A percentile compares a stretch with the other conserved stretches of the same genome.
phyloP scores from a whole-genome alignment of 495 filamentous ascomycete genomes.

The Annulohypoxylon bovei region DNA sequence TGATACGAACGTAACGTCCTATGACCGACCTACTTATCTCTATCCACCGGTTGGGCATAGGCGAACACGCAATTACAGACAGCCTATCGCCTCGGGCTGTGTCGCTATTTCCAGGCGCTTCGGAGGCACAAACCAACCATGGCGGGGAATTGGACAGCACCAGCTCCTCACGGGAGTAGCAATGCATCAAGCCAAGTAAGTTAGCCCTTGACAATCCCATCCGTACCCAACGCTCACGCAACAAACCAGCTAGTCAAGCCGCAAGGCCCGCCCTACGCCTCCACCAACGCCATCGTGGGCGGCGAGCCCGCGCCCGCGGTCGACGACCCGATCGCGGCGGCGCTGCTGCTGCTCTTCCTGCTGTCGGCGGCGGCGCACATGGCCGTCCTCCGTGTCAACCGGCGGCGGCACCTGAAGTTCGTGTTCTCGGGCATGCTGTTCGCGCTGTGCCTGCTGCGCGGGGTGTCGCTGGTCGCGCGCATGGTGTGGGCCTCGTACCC shows the following conservation, averaged over 20 bases:
- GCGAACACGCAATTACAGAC: background rate
- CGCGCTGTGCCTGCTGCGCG: slow-evolving; percentile 81
- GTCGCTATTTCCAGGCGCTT: background rate
- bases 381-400: slow-evolving; percentile 71
- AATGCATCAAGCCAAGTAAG: slow-evolving; percentile 21
- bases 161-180: slow-evolving; percentile 14
- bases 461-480: slow-evolving; percentile 71
- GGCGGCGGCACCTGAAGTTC: slow-evolving; percentile 70
- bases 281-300: slow-evolving; percentile 63
- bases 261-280: slow-evolving; percentile 48
- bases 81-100: background rate
- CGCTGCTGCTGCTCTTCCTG: slow-evolving; percentile 74
- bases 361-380: slow-evolving; percentile 68
- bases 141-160: slow-evolving; percentile 37
- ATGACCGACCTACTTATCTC: slow-evolving; percentile 6
- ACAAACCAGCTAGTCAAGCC: slow-evolving; percentile 11
- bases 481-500: slow-evolving; percentile 65
- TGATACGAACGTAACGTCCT: slow-evolving; percentile 25
- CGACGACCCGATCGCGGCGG: slow-evolving; percentile 72
- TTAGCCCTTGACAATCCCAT: background rate
- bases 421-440: slow-evolving; percentile 73
- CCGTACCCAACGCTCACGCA: background rate
- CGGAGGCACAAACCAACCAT: slow-evolving; percentile 2
- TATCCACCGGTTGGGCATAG: slow-evolving; percentile 16
- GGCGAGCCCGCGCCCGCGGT: slow-evolving; percentile 62